Evolutionary conservation across 768 basidiomycete species (phyloP), one percentile per base, ranked within the genome.

Genomic region (Lactarius sp.): DNA sequence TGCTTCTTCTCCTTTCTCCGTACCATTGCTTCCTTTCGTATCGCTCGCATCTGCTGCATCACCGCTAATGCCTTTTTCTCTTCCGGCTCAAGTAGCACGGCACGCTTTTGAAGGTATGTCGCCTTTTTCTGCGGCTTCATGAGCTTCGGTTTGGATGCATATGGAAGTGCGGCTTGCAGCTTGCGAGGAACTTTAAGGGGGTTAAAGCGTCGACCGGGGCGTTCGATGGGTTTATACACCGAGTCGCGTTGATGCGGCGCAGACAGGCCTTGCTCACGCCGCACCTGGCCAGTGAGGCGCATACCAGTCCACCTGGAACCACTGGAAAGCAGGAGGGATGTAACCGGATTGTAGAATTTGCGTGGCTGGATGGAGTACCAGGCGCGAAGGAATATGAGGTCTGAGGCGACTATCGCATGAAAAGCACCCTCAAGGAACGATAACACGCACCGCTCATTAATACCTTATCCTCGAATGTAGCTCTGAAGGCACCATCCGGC

Each of bases 401-500:
- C 97, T 94, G 60, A 36, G 10, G 44, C 14, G 52, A 42, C 49
- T 34, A 31, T 37, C 39, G 3, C 64, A 39, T 27, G 12, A 31
- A 22, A 37, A 34, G 20, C 31, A 33, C n/a, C 12, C 20, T 54
- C 34, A 37, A 41, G 42, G 7, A 31, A 7, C 18, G 20, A 47
- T 51, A 39, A 51, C 0, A 82, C 90, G 61, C 73, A 95, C 94
- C 94, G 69, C 94, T 94, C 87, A 88, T 93, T 66, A 98, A 80
- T 8, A 98, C 80, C 78, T 98, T 98, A 75, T 99, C 97, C 75
- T 99, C 97, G 74, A 98, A 99, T 13, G 95, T 95, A 3, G 96
- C 97, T 66, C 97, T 81, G 81, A 92, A 98, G 5, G 91, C 85
- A 9, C 97, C 97, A 62, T 97, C 94, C 2, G 97, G 95, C 71